These are phyloP conservation scores for Noccaea caerulescens DNA, from an alignment of 345 rosid genomes.

Conservation along the genomic window DNA sequence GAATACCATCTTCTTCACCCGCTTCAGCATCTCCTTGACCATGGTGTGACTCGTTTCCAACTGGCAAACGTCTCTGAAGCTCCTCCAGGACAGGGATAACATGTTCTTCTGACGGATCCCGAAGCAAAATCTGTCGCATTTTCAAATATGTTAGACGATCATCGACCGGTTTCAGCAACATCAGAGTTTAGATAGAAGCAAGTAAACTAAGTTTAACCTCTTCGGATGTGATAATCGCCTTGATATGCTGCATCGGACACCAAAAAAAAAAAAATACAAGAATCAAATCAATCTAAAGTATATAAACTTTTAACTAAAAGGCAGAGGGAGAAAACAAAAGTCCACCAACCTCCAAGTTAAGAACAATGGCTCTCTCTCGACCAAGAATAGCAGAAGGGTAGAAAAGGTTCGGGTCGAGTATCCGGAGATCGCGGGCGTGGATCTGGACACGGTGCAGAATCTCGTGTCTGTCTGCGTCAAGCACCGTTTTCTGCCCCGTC, in stretches of 20 bases:
- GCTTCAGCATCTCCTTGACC: conserved; percentile 59
- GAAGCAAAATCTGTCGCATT: conserved; percentile 66
- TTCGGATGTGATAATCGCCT: conserved; percentile 92
- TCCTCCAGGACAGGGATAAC: conserved; percentile 85
- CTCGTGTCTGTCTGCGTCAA: conserved; percentile 80
- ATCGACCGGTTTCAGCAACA: neutral
- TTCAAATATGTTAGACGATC: neutral
- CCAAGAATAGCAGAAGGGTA: conserved; percentile 95
- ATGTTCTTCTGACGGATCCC: conserved; percentile 80
- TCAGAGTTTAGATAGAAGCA: neutral
- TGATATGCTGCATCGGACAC: conserved; percentile 66
- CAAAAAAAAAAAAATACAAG: neutral
- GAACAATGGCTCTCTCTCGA: conserved; percentile 86
- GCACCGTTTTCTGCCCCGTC: conserved; percentile 58
- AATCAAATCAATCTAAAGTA: neutral
- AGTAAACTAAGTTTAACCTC: conserved; percentile 59
- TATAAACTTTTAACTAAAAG: neutral
- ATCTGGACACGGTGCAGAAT: conserved; percentile 96
- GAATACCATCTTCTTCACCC: conserved; percentile 85
- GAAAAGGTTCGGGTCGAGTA: conserved; percentile 78
- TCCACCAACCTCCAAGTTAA: conserved; percentile 75
- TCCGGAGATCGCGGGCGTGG: conserved; percentile 95
- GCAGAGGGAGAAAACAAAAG: conserved; percentile 4
- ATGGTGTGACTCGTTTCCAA: conserved; percentile 41
- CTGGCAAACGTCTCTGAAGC: conserved; percentile 75